These are phyloP conservation scores for Emmonsiellopsis sp. DNA, from an alignment of 2,329 filamentous ascomycete genomes.

Conservation along the genomic window DNA sequence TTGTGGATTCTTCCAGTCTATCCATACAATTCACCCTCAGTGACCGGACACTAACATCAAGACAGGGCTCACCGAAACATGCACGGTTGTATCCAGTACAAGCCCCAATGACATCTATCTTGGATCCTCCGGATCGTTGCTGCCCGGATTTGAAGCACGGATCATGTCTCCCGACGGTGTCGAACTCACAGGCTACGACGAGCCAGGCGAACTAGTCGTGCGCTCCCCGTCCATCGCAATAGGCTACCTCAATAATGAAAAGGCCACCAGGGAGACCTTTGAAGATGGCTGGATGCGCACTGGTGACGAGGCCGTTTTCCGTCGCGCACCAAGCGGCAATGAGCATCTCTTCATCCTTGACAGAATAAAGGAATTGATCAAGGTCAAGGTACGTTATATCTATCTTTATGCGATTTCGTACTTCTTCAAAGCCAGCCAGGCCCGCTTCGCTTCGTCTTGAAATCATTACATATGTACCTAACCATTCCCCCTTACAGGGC, in stretches of 20 bases:
- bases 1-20: neutral
- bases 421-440: neutral
- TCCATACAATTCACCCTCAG: neutral
- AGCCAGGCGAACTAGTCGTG: constrained; percentile 71
- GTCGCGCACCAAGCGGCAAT: constrained; percentile 53
- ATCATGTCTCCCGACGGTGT: constrained; percentile 59
- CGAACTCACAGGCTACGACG: constrained; percentile 62
- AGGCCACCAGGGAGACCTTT: constrained; percentile 75
- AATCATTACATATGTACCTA: neutral
- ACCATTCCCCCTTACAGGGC: constrained; percentile 42
- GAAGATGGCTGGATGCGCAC: constrained; percentile 73
- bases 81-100: constrained; percentile 58
- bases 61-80: constrained; percentile 65
- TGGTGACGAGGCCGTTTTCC: constrained; percentile 72
- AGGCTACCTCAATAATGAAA: constrained; percentile 79
- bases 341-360: constrained; percentile 84
- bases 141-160: constrained; percentile 57
- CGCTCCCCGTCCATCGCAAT: constrained; percentile 68
- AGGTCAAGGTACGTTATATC: constrained; percentile 54
- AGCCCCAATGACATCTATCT: constrained; percentile 53
- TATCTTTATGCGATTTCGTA: neutral
- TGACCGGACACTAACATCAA: constrained; percentile 2
- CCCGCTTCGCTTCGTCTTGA: neutral
- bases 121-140: constrained; percentile 62
- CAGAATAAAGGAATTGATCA: constrained; percentile 69